Conservation (phyloP, 2,329 filamentous ascomycete species). For the Scytalidium lignicola region DNA sequence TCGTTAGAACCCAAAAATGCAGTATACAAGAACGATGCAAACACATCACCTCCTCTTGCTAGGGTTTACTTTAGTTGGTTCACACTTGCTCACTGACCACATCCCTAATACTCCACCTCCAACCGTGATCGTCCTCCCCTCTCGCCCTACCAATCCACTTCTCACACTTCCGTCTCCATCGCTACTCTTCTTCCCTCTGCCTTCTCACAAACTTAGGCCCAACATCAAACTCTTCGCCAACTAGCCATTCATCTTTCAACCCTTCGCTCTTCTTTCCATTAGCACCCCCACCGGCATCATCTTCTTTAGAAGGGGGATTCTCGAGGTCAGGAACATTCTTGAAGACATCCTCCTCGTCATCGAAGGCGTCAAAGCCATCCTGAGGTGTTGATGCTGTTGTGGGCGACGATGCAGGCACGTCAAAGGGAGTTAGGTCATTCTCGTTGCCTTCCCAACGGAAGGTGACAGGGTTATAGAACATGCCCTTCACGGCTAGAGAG, state of each 20-base stretch:
- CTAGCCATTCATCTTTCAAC: constrained; percentile 71
- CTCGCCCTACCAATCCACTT: constrained; percentile 67
- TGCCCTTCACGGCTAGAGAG: constrained; percentile 74
- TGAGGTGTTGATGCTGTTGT: constrained; percentile 42
- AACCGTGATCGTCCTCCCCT: constrained; percentile 48
- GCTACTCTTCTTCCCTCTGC: constrained; percentile 85
- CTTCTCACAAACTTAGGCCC: constrained; percentile 88
- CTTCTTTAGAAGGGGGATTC: constrained; percentile 41
- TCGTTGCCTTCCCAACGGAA: constrained; percentile 97
- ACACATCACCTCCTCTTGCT: neutral
- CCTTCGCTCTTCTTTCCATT: constrained; percentile 53
- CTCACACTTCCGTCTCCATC: constrained; percentile 84
- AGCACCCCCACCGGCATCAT: constrained; percentile 42
- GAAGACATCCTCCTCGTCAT: constrained; percentile 90
- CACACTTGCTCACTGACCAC: constrained; percentile 34
- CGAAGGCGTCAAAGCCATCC: constrained; percentile 63
- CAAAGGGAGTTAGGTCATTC: constrained; percentile 74
- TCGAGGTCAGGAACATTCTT: constrained; percentile 91
- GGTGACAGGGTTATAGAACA: constrained; percentile 87
- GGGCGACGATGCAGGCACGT: constrained; percentile 53
- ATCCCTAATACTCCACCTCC: constrained; percentile 73
- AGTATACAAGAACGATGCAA: neutral
- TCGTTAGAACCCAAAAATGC: neutral
- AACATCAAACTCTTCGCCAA: constrained; percentile 96
- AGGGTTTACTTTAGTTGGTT: neutral